These are phyloP conservation scores for Cynara cardunculus DNA, from an alignment of 129 eudicot genomes.

Conservation along the genomic window DNA sequence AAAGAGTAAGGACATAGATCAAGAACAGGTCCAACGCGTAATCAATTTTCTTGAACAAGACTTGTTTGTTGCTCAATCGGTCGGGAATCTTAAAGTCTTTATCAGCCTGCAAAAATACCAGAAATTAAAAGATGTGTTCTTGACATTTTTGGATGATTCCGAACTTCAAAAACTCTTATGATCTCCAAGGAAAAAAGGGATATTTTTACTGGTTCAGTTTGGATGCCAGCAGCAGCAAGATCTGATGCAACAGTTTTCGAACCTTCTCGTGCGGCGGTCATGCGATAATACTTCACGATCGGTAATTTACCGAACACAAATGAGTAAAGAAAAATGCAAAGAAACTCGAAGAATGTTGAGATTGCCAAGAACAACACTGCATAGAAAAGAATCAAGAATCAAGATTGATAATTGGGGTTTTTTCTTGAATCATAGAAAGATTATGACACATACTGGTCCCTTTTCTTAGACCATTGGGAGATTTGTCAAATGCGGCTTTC, in stretches of 20 bases:
- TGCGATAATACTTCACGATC: conserved; percentile 60
- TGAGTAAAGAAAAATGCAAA: conserved; percentile 58
- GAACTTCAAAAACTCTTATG: neutral
- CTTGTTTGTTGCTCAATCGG: conserved; percentile 45
- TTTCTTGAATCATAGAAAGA: neutral
- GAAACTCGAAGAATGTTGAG: conserved; percentile 51
- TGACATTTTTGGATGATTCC: neutral
- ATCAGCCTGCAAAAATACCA: conserved; percentile 30
- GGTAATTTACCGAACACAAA: conserved; percentile 53
- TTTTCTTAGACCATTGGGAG: conserved; percentile 49
- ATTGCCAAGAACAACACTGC: conserved; percentile 65
- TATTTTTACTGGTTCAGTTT: conserved; percentile 15
- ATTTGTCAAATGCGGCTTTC: conserved; percentile 60
- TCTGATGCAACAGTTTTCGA: conserved; percentile 69
- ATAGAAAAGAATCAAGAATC: neutral
- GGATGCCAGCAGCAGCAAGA: conserved; percentile 75
- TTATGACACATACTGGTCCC: conserved; percentile 19
- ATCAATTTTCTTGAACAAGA: conserved; percentile 53
- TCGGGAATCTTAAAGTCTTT: conserved; percentile 24
- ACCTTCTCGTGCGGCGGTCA: conserved; percentile 65
- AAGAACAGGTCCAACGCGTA: conserved; percentile 56
- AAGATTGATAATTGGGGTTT: neutral
- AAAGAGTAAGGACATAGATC: conserved; percentile 60
- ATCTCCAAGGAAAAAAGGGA: neutral
- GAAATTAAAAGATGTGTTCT: neutral